Percentiles rank a stretch among this genome's conserved stretches.
Evolutionary conservation across 352 stramenopile species (phyloP).

Genomic region (Phytopythium mirpurense): DNA sequence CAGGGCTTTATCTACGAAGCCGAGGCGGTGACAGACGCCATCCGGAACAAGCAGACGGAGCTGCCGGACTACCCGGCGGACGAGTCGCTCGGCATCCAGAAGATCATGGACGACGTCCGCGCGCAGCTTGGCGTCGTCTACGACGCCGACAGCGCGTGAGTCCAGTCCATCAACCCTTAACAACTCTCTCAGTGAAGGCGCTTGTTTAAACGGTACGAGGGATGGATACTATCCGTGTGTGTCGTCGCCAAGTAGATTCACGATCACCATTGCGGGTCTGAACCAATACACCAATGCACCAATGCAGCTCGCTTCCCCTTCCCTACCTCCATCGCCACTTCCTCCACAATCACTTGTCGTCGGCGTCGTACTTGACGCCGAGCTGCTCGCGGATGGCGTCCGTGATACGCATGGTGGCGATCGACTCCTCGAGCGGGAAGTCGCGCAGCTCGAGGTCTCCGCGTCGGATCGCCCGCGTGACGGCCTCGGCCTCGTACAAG

Average conservation of each 20-base stretch:
- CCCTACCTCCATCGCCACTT: too few species aligned
- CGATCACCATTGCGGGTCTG: background rate
- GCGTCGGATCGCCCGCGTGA: constrained; percentile 50
- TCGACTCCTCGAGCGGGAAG: constrained; percentile 56
- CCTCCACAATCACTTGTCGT: constrained; percentile 3
- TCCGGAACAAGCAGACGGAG: constrained; percentile 29
- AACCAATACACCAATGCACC: background rate
- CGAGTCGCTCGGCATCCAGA: constrained; percentile 43
- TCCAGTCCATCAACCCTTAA: too few species aligned
- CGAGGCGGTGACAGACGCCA: constrained; percentile 31
- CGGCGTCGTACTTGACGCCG: constrained; percentile 49
- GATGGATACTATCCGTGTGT: too few species aligned
- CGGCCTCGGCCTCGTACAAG: constrained; percentile 71
- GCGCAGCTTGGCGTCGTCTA: constrained; percentile 40
- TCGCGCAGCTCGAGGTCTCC: constrained; percentile 41
- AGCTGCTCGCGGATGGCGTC: constrained; percentile 64
- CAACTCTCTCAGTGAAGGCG: too few species aligned
- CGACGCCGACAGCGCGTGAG: constrained; percentile 4
- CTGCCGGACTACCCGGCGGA: constrained; percentile 33
- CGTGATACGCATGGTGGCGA: constrained; percentile 62
- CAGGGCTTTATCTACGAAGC: constrained; percentile 75
- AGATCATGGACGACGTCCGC: constrained; percentile 56
- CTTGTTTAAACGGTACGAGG: too few species aligned
- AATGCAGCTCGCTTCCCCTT: too few species aligned
- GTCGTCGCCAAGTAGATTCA: too few species aligned